Evolutionary conservation across 129 eudicot species (phyloP), one percentile per base, ranked within the genome.

Genomic region (Cynara cardunculus): DNA sequence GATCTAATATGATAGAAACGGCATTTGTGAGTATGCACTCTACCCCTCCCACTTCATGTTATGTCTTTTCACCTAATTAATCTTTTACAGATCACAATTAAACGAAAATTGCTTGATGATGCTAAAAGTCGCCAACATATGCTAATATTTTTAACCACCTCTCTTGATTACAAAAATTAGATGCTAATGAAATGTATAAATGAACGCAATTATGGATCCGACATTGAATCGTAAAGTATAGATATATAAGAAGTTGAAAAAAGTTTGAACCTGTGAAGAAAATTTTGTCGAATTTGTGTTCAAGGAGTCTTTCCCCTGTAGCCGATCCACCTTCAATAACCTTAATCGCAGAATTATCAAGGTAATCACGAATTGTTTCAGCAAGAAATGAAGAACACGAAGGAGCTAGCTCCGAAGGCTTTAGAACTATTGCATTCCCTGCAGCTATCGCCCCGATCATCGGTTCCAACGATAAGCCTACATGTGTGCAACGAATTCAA

Each of bases 371-470:
- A 61, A 92, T 79, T 7, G 81, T 69, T 24, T 83, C 86, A 7
- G 94, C 94, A 46, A 94, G 81, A 7, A 87, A 13, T 3, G 92
- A 80, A 35, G 98, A 83, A 65, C 86, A 88, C 0, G 89, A 72
- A 31, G 98, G 94, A 75, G 98, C 90, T 25, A 89, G 72, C 78
- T 94, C 98, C 5, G 98, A 94, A n/a, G 98, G 98, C 85, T 94
- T 94, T 78, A 94, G 22, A 22, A 92, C 90, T 1, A 87, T 91
- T 32, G 81, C 87, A 71, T 92, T 91, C 19, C 98, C 98, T 0
- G 97, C 92, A 0, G 98, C 97, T 75, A 94, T 81, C 34, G 98
- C 98, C 35, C 97, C 98, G 19, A 94, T 86, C 78, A 94, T 32
- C 22, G 97, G 92, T 81, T 94, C 97, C 72, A 94, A 44, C 2